phyloP scores from a whole-genome alignment of 1,284 basidiomycete genomes.

The Phellinidium pouzarii region DNA sequence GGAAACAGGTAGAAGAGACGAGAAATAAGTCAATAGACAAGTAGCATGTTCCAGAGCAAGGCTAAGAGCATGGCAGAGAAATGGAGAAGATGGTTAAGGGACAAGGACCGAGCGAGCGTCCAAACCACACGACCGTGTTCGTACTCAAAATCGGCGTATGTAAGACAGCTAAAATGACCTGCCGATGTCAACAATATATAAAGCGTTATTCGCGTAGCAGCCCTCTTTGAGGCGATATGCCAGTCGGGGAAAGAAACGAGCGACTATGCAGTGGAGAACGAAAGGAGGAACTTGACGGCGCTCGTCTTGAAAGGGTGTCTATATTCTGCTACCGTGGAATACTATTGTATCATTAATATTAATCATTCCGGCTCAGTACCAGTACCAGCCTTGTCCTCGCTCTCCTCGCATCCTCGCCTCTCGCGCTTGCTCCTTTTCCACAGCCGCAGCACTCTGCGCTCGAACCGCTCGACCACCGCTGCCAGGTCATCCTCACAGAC shows the following conservation, averaged over 20 bases:
- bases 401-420: constrained; percentile 15
- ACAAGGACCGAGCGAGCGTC: background rate
- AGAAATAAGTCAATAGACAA: constrained; percentile 6
- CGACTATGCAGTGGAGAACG: background rate
- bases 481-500: constrained; percentile 43
- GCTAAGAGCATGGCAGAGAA: background rate
- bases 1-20: constrained; percentile 21
- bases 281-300: too few relatives aligned
- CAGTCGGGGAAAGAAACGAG: constrained; percentile 4
- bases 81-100: background rate
- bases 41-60: constrained; percentile 13
- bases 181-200: background rate
- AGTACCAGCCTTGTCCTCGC: constrained; percentile 23
- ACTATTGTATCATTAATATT: too few relatives aligned
- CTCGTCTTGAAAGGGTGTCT: background rate
- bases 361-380: too few relatives aligned
- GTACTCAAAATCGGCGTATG: background rate
- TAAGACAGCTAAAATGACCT: constrained; percentile 4
- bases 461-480: constrained; percentile 50
- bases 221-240: background rate
- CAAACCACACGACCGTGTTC: background rate
- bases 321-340: constrained; percentile 4
- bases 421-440: constrained; percentile 29
- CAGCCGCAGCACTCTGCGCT: constrained; percentile 50
- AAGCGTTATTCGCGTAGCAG: background rate